These are phyloP conservation scores for Lentinula novae-zelandiae DNA, from an alignment of 1,284 basidiomycete genomes.

Conservation along the genomic window DNA sequence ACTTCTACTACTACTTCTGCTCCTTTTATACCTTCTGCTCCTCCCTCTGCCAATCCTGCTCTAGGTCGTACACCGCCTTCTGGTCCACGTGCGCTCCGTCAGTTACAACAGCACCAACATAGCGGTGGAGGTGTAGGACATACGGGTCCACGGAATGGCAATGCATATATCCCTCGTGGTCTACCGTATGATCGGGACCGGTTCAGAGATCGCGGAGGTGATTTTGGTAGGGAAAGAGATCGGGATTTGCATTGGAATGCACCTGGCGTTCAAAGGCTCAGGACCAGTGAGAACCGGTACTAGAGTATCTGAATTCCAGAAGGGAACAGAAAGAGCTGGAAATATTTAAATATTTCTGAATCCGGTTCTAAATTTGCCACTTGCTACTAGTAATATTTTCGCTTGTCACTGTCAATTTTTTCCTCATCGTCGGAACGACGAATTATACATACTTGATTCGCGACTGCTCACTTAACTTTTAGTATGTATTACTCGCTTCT, in stretches of 20 bases:
- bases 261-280: slow-evolving; percentile 16
- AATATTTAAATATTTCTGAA: too few relatives aligned
- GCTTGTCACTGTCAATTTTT: too few relatives aligned
- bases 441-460: too few relatives aligned
- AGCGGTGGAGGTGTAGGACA: slow-evolving; percentile 21
- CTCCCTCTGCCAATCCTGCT: neutral
- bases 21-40: neutral
- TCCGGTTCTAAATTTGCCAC: too few relatives aligned
- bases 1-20: neutral
- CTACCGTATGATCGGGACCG: slow-evolving; percentile 28
- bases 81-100: slow-evolving; percentile 49
- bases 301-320: too few relatives aligned
- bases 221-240: slow-evolving; percentile 40
- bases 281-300: neutral
- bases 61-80: slow-evolving; percentile 41
- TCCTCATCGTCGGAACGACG: too few relatives aligned
- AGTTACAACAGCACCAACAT: slow-evolving; percentile 19
- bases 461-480: too few relatives aligned
- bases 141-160: slow-evolving; percentile 19
- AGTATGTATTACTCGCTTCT: too few relatives aligned
- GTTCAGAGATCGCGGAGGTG: slow-evolving; percentile 34
- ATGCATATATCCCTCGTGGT: neutral
- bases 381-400: too few relatives aligned
- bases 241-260: slow-evolving; percentile 31
- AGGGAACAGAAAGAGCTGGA: too few relatives aligned